These are phyloP conservation scores for Mallotus japonicus DNA, from an alignment of 441 rosid species.

Conservation along the genomic window DNA sequence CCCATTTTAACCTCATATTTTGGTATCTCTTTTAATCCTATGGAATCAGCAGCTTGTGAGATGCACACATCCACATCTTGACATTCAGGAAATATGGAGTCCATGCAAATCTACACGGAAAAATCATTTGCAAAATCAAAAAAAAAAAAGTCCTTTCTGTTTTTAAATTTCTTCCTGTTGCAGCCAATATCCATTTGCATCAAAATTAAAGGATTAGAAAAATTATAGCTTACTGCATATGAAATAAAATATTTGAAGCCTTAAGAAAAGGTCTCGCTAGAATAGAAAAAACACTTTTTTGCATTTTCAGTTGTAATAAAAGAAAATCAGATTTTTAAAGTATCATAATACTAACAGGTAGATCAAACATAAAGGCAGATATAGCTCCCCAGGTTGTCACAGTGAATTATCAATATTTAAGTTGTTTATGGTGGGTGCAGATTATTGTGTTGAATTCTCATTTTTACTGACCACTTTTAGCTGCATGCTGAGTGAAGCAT, in stretches of 20 bases:
- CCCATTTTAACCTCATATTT: constrained; percentile 28
- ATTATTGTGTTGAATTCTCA: background rate
- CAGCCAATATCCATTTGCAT: too few species aligned
- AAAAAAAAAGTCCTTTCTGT: too few species aligned
- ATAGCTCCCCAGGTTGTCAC: background rate
- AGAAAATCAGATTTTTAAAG: too few species aligned
- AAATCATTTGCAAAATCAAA: background rate
- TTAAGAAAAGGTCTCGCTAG: background rate
- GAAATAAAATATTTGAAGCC: background rate
- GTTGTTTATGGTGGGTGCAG: background rate
- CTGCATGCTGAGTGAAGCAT: background rate
- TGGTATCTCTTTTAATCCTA: constrained; percentile 66
- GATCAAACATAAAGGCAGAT: background rate
- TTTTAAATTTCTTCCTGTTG: too few species aligned
- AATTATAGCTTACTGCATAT: constrained; percentile 40
- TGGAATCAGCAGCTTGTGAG: constrained; percentile 64
- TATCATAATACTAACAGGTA: background rate
- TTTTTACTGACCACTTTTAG: background rate
- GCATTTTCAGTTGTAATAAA: too few species aligned
- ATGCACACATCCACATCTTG: constrained; percentile 59
- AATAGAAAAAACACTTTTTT: background rate
- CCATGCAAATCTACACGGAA: constrained; percentile 50
- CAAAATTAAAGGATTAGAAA: background rate
- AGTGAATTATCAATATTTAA: background rate
- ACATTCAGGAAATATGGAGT: constrained; percentile 57